Base-by-base conservation (phyloP, 2,329 filamentous ascomycete genomes). In the Teratosphaeria epicoccoides region DNA sequence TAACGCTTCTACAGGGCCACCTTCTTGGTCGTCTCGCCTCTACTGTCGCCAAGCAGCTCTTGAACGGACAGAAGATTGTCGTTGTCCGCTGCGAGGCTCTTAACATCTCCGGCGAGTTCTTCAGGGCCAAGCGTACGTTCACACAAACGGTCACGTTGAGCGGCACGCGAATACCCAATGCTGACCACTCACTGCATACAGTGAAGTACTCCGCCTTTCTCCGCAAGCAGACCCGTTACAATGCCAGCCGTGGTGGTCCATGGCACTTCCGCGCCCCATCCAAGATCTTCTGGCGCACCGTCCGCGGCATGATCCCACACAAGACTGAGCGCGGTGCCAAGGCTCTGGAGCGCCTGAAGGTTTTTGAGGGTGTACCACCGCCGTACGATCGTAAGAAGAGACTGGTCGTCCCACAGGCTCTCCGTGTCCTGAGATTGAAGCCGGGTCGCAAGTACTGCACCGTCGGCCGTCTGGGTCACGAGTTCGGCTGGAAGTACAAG, bases 81-180 rank as follows among this genome's bases (percentile, higher is more conserved):
- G 81, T 98, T 68, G 93, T 98, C 74, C 88, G 93, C 82, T 94
- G 87, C 79, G 93, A 98, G 81, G 89, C 88, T 70, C 84, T 98
- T 76, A 98, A 98, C 85, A 98, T 98, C 83, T 98, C 93, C 67
- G 93, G 93, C 80, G 93, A 97, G 82, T 98, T 98, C 88, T 98
- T 98, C 87, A 89, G 93, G 76, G 85, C 91, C 67, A 98, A 98
- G 87, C 87, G 93, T 98, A 95, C 77, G 91, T 95, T 70, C 61
- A 54, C 46, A 54, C 55, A 49, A 48, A 23, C 46, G 24, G 24
- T 22, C 46, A 26, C 44, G 28, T 9, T 14, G 25, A 23, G 5
- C 23, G 11, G 33, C 37, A 17, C 44, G 25, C 25, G 28, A 33
- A 14, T 43, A 43, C 24, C n/a, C 43, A n/a, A 44, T 37, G 20